Evolutionary conservation across 148 eudicot genomes (phyloP).

Genomic region (Vaccinium myrtillus): DNA sequence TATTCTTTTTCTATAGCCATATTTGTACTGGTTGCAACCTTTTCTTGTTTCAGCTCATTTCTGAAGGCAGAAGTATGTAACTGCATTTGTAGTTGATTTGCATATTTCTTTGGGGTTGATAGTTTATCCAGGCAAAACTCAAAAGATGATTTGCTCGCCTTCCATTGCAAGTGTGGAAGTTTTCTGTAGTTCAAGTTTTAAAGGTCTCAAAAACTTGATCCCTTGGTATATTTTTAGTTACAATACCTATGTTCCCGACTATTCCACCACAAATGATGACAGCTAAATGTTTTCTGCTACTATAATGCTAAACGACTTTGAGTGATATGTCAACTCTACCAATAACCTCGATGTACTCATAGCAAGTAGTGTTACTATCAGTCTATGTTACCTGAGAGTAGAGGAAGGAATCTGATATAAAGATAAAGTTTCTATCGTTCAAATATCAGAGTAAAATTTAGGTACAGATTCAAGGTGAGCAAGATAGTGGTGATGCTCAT

Average conservation of each 20-base stretch:
- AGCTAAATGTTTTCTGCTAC: neutral
- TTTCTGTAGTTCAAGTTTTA: neutral
- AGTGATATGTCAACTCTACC: neutral
- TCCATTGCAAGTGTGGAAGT: slow-evolving; percentile 18
- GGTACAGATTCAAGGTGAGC: too few species aligned
- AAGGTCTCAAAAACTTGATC: neutral
- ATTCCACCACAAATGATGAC: neutral
- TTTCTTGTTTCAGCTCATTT: slow-evolving; percentile 5
- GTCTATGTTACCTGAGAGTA: neutral
- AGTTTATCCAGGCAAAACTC: neutral
- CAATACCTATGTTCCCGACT: slow-evolving; percentile 15
- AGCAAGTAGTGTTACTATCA: neutral
- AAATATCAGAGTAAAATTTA: neutral
- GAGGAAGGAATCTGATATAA: neutral
- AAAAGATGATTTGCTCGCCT: neutral
- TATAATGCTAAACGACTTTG: neutral
- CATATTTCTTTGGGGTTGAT: neutral
- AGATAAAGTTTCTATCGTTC: neutral
- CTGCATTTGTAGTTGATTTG: neutral
- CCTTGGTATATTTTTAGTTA: neutral
- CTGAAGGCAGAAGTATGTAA: slow-evolving; percentile 1
- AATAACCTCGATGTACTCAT: neutral
- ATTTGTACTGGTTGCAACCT: neutral
- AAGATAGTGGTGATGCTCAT: too few species aligned
- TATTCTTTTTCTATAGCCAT: neutral